A percentile compares a stretch with the other conserved stretches of the same genome.
These are phyloP conservation scores for Mediolabrus comicus DNA, from an alignment of 108 stramenopile genomes.

Conservation along the genomic window DNA sequence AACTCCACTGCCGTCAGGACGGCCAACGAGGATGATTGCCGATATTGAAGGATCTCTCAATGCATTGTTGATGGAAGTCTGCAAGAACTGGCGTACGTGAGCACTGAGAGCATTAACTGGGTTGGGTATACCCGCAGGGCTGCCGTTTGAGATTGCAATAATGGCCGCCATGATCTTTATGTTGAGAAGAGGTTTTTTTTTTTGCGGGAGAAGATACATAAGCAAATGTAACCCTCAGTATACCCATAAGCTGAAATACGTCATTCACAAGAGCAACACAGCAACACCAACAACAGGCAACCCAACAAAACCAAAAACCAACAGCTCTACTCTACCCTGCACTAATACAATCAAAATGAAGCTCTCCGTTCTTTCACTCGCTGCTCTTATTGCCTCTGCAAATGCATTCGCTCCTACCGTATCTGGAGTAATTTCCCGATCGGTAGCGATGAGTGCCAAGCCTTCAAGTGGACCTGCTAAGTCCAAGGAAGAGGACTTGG, in stretches of 20 bases:
- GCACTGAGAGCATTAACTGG: slow-evolving; percentile 80
- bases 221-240: no score
- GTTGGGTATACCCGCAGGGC: slow-evolving; percentile 17
- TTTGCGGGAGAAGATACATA: no score
- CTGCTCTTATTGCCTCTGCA: slow-evolving; percentile 9
- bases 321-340: background rate
- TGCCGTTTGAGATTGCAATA: slow-evolving; percentile 44
- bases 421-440: background rate
- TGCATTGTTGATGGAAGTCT: slow-evolving; percentile 39
- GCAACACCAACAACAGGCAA: background rate
- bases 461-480: slow-evolving; percentile 9
- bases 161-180: slow-evolving; percentile 1
- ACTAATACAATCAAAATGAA: slow-evolving; percentile 4
- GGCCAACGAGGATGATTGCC: slow-evolving; percentile 86
- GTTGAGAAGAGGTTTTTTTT: no score
- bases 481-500: slow-evolving; percentile 27
- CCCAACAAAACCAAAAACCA: no score
- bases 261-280: no score
- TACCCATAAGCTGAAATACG: no score
- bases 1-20: slow-evolving; percentile 60
- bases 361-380: slow-evolving; percentile 15
- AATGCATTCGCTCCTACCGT: slow-evolving; percentile 1
- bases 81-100: slow-evolving; percentile 44
- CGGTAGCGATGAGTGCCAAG: background rate
- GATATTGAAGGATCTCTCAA: slow-evolving; percentile 44